Base-by-base conservation (phyloP, 2,329 filamentous ascomycete species). In the Verticillium nubilum region DNA sequence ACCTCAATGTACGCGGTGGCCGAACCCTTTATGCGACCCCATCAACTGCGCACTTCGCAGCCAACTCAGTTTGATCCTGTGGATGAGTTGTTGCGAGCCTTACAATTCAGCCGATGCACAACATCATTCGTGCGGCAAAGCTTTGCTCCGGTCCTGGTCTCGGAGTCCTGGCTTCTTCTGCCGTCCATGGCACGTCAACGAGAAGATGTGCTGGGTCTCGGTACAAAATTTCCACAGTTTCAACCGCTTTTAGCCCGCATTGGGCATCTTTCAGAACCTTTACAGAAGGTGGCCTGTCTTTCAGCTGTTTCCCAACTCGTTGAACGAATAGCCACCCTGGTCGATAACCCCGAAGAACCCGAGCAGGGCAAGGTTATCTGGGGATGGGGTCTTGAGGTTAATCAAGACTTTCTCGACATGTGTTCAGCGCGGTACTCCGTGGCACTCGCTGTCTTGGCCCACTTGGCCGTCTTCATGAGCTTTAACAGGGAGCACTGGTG, bases 371-470 rank as follows among this genome's bases (percentile, higher is more conserved):
- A 55, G n/a, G 17, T 55, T 9, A 55, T 59, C 2, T 66, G 65
- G 65, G 56, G 54, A 2, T 66, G 65, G 65, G 54, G 54, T 4
- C 29, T 60, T 1, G 60, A 59, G 12, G 47, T 66, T 52, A 60
- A 63, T 12, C 31, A 56, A n/a, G 25, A 60, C 23, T 66, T 65
- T 37, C 53, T 66, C 9, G 63, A 66, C 17, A 58, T 65, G 61
- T 50, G 65, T 17, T 54, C 27, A n/a, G 56, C 27, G 54, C 55
- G 55, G 5, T 59, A 63, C 35, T 58, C 60, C 5, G 59, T 62
- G 7, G 64, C 65, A 19, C 62, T 66, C 35, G 60, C 64, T 33
- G 62, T 65, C 5, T 53, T 65, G 52, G 65, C 64, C 33, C 65
- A 66, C 57, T 65, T 59, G 29, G 57, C 63, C 12, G 65, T 64